Conservation (phyloP, 176 grass and related monocot species). For the Oryza rufipogon region DNA sequence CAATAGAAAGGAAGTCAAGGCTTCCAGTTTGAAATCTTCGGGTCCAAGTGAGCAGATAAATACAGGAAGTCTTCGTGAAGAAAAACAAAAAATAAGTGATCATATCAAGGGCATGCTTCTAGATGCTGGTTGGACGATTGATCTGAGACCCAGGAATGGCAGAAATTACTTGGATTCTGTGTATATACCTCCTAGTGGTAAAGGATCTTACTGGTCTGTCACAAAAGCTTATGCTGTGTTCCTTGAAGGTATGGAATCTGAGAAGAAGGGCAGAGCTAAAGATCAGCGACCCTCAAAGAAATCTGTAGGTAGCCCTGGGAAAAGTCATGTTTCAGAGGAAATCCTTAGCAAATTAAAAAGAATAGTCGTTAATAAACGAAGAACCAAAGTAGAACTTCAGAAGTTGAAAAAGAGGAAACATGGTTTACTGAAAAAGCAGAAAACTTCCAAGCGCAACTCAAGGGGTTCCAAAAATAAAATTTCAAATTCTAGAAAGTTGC, state of each 20-base stretch:
- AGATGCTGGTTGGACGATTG: constrained; percentile 86
- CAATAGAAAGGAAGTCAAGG: constrained; percentile 4
- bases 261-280: constrained; percentile 35
- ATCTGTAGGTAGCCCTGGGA: constrained; percentile 41
- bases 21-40: constrained; percentile 18
- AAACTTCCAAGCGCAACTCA: constrained; percentile 31
- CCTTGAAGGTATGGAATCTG: constrained; percentile 39
- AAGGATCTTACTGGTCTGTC: constrained; percentile 92
- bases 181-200: constrained; percentile 86
- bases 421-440: constrained; percentile 29
- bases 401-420: constrained; percentile 49
- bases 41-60: constrained; percentile 20
- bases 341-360: constrained; percentile 70
- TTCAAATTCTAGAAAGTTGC: constrained; percentile 40
- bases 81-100: constrained; percentile 79
- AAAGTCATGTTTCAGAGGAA: constrained; percentile 46
- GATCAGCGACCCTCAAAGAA: constrained; percentile 34
- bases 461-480: constrained; percentile 40
- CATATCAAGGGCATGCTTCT: constrained; percentile 82
- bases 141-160: constrained; percentile 80
- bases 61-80: constrained; percentile 16
- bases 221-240: constrained; percentile 82
- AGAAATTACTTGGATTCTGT: constrained; percentile 86
- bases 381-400: constrained; percentile 44
- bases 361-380: constrained; percentile 65